Evolutionary conservation across 2,329 filamentous ascomycete species (phyloP), one percentile per base, ranked within the genome.

Genomic region (Aspergillus sclerotialis): DNA sequence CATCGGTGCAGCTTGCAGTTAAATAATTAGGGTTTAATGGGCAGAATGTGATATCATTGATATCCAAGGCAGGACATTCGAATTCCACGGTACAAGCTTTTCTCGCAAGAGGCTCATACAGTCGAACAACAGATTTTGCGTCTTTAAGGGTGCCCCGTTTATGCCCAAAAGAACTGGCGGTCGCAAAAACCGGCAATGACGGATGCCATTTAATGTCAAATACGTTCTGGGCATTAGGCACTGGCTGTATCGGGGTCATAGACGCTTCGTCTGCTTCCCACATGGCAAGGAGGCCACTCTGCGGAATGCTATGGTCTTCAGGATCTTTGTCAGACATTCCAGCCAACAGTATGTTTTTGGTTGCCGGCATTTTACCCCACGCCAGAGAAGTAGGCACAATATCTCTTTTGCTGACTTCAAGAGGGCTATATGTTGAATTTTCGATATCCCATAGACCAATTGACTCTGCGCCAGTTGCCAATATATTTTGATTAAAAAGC

Each of bases 121-220:
- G 55, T 4, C 73, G 68, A 3, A 80, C 61, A 2, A 72, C 55
- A 1, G 72, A 76, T 7, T 65, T 64, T 3, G 62, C 55, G 9
- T 50, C 42, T 13, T n/a, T n/a, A n/a, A n/a, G n/a, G n/a, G 63
- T 50, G 50, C 43, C 44, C n/a, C 58, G 46, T 30, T 45, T 46
- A 12, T 43, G 33, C 4, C 41, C 24, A 12, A 67, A 62, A 8
- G 69, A 65, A 36, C 66, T 71, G 2, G 70, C 77, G 2, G 72
- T 70, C 8, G 69, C 73, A 46, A 80, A 78, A 3, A 64, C 48
- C 4, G 60, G 58, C 4, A 68, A 49, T 6, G 42, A 56, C 0
- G 71, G 68, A 44, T 77, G 75, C 68, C 76, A 81, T 1, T 70
- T 63, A 2, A 73, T 58, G 42, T 80, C 75, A 45, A 78, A 79